Evolutionary conservation across 768 basidiomycete species (phyloP).

Genomic region (Rhodotorula kratochvilovae): DNA sequence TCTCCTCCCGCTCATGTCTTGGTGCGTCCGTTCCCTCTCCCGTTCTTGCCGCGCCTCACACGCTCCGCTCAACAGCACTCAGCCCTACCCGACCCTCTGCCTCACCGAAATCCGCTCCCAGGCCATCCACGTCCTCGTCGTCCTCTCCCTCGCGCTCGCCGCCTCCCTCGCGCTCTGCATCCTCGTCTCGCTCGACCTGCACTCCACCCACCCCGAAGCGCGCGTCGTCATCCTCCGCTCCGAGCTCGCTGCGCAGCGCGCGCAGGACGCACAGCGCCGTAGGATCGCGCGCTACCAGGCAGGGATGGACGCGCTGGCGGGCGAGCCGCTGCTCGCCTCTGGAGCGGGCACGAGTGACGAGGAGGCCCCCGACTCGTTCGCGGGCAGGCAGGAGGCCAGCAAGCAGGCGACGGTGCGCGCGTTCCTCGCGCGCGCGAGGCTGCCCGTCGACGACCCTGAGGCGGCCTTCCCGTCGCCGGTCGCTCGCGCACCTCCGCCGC

Average conservation of each 20-base stretch:
- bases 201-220: neutral
- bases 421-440: neutral
- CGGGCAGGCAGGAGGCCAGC: neutral
- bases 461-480: too few species aligned
- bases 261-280: neutral
- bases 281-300: neutral
- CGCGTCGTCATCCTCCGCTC: neutral
- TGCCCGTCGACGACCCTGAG: neutral
- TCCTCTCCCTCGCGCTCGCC: neutral
- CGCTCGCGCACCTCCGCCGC: too few species aligned
- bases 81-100: neutral
- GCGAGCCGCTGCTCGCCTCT: neutral
- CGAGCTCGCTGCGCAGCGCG: neutral
- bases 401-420: neutral
- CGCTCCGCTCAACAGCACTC: neutral
- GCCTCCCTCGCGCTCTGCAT: slow-evolving; percentile 1
- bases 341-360: too few species aligned
- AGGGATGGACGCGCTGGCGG: neutral
- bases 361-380: neutral
- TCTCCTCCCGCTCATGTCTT: neutral
- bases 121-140: neutral
- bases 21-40: neutral
- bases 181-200: slow-evolving; percentile 7
- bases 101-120: neutral
- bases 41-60: neutral